These are phyloP conservation scores for Naegleria lovaniensis DNA, from an alignment of 208 protist genomes.

Conservation along the genomic window DNA sequence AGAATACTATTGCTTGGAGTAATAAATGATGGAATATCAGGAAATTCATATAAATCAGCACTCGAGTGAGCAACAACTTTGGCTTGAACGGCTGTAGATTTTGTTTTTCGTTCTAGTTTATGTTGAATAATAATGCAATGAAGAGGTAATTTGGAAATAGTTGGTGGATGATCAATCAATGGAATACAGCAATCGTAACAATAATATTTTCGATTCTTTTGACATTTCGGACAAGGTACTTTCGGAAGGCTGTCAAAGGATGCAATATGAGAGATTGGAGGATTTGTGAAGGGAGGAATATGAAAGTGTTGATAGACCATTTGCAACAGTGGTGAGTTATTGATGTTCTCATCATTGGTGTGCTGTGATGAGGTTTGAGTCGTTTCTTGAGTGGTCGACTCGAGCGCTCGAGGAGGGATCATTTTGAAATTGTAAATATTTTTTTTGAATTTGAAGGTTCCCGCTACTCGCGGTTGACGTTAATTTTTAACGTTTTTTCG, in stretches of 20 bases:
- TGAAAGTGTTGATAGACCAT: neutral
- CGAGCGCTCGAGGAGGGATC: too few species aligned
- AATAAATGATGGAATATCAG: constrained; percentile 33
- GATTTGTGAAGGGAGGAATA: neutral
- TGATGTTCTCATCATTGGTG: neutral
- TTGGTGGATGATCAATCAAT: neutral
- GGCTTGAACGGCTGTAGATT: constrained; percentile 82
- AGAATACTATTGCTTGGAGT: constrained; percentile 47
- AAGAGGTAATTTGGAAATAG: constrained; percentile 57
- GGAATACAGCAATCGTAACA: constrained; percentile 29
- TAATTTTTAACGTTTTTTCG: too few species aligned
- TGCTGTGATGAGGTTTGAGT: too few species aligned
- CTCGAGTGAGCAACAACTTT: constrained; percentile 27
- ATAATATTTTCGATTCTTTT: constrained; percentile 33
- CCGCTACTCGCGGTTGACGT: too few species aligned
- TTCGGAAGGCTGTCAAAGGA: neutral
- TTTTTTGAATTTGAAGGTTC: too few species aligned
- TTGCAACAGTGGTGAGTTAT: neutral
- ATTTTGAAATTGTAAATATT: too few species aligned
- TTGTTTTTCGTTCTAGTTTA: constrained; percentile 68
- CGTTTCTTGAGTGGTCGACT: too few species aligned
- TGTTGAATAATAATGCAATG: constrained; percentile 77
- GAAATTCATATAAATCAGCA: constrained; percentile 36
- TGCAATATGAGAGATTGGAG: neutral
- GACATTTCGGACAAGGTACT: constrained; percentile 30